Percentiles rank a stretch among this genome's conserved stretches.
Evolutionary conservation across 306 rosid genomes (phyloP).

Genomic region (Castanospermum australe): DNA sequence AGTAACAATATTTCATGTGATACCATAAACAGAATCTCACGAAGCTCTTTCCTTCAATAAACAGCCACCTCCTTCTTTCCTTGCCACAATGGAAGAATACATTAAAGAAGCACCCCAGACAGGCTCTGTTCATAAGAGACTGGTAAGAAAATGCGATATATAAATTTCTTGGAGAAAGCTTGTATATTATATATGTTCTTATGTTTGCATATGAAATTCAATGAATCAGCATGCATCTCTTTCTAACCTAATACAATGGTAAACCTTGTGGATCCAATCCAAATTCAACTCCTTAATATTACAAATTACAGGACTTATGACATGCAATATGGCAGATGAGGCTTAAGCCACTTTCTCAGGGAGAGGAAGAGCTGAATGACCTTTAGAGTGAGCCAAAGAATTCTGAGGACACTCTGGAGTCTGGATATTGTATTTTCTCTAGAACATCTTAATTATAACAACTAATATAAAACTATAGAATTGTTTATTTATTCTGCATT

Average conservation of each 20-base stretch:
- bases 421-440: background rate
- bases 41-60: constrained; percentile 29
- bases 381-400: background rate
- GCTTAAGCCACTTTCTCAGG: background rate
- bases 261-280: background rate
- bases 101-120: constrained; percentile 83
- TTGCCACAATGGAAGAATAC: constrained; percentile 89
- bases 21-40: constrained; percentile 24
- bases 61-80: constrained; percentile 97
- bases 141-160: constrained; percentile 52
- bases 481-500: background rate
- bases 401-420: background rate
- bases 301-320: background rate
- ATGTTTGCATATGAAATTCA: background rate
- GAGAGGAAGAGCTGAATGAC: background rate
- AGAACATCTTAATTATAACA: background rate
- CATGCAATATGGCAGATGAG: background rate
- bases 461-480: background rate
- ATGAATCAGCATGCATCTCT: background rate
- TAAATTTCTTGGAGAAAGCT: background rate
- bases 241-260: background rate
- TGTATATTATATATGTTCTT: background rate
- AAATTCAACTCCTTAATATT: background rate
- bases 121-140: constrained; percentile 52
- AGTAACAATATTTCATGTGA: constrained; percentile 5